Evolutionary conservation across 768 basidiomycete species (phyloP), one percentile per base, ranked within the genome.

Genomic region (Rubroboletus pulcherrimus): DNA sequence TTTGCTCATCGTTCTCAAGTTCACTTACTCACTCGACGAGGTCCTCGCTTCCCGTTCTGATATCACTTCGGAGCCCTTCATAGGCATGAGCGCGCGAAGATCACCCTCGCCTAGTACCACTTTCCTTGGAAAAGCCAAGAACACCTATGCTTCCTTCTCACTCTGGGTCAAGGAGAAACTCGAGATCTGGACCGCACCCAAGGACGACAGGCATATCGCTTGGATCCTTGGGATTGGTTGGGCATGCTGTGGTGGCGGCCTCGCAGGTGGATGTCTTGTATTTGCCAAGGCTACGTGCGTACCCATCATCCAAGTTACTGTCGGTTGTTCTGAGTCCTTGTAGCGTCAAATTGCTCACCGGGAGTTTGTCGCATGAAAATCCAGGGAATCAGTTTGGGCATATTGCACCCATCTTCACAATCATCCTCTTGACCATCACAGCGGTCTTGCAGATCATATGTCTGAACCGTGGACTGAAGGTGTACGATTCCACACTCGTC

Each of bases 211-310:
- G 62, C 85, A 86, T 51, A 77, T 98, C 40, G 87, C 88, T 7
- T 97, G 93, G 91, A 86, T 90, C 29, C 78, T 95, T 43, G 95
- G 94, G 14, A 92, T 98, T 48, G 87, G 87, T 2, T 98, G 95
- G 96, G 90, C 93, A 3, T 93, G 93, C 58, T 85, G 86, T 52
- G 94, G 95, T 34, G 95, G 95, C 12, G 88, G 92, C 35, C 75
- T 98, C 38, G 92, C 93, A 7, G 96, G 95, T 6, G 85, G 86
- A 40, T 89, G 86, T 71, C 77, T 98, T 54, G 92, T 98, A 4
- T 95, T 98, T 58, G 87, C 87, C 7, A 88, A 73, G 50, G 71
- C 72, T 9, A 72, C 61, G 71, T 72, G 40, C 53, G 71, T 66
- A 38, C 30, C 7, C 33, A 46, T 30, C 37, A 19, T 21, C 24